phyloP scores from a whole-genome alignment of 176 grass and related monocot species.

The Oryza punctata region DNA sequence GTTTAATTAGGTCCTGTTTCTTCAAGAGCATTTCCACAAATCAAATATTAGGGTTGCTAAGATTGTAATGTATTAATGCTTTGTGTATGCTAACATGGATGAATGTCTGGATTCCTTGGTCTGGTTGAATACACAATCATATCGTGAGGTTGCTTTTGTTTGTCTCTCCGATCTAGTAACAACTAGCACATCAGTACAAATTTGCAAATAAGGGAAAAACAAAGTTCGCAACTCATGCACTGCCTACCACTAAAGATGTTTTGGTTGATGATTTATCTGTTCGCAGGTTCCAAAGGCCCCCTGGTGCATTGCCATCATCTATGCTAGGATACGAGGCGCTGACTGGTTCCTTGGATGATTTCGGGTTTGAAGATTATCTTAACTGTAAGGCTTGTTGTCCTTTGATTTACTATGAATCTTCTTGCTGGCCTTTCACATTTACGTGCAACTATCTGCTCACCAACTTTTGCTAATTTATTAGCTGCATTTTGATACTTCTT shows the following conservation, averaged over 20 bases:
- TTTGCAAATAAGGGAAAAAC: not conserved
- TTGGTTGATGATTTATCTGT: not conserved
- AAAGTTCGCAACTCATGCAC: not conserved
- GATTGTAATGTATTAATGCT: not conserved
- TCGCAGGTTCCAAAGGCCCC: slow-evolving; percentile 71
- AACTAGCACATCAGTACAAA: not conserved
- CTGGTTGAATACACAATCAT: slow-evolving; percentile 6
- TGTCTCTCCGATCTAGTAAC: not conserved
- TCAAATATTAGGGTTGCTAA: not conserved
- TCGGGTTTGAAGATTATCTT: slow-evolving; percentile 78
- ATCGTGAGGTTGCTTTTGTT: not conserved
- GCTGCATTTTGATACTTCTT: not conserved
- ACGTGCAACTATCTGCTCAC: not conserved
- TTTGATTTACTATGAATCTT: not conserved
- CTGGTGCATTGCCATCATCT: slow-evolving; percentile 67
- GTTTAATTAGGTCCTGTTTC: not conserved
- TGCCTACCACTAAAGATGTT: not conserved
- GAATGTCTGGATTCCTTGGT: not conserved
- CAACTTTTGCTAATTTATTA: not conserved
- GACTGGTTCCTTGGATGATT: slow-evolving; percentile 71
- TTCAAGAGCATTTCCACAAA: not conserved
- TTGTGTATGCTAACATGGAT: not conserved
- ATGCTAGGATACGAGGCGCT: slow-evolving; percentile 77
- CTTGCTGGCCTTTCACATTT: not conserved
- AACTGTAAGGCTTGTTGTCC: slow-evolving; percentile 57